Percentiles rank a stretch among this genome's conserved stretches.
Evolutionary conservation across 345 rosid species (phyloP).

Genomic region (Acer saccharum): DNA sequence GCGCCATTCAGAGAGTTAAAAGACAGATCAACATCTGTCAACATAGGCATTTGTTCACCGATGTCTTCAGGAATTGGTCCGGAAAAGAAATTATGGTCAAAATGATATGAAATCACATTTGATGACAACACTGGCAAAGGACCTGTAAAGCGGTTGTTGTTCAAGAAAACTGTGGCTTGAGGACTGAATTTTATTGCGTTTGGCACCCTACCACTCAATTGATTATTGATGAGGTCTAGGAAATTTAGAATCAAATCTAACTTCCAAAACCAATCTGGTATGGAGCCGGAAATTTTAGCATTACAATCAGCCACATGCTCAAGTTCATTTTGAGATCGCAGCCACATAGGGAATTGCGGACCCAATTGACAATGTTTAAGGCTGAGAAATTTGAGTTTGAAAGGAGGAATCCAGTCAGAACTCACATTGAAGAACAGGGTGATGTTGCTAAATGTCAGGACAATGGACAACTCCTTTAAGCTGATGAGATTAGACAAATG

Average conservation of each 20-base stretch:
- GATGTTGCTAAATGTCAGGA: constrained; percentile 4
- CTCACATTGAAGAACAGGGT: neutral
- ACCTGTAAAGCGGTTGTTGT: constrained; percentile 24
- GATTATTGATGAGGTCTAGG: constrained; percentile 11
- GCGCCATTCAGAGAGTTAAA: constrained; percentile 2
- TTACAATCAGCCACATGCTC: neutral
- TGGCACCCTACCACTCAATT: constrained; percentile 12
- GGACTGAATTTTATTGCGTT: neutral
- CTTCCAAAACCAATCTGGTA: constrained; percentile 27
- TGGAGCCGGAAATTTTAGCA: neutral
- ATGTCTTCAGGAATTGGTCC: constrained; percentile 22
- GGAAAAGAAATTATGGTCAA: constrained; percentile 23
- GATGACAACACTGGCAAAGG: constrained; percentile 25
- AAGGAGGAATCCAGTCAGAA: constrained; percentile 30
- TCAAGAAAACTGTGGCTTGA: constrained; percentile 10
- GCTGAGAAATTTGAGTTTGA: constrained; percentile 21
- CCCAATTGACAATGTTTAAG: constrained; percentile 21
- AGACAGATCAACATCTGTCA: constrained; percentile 21
- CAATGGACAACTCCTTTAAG: no score
- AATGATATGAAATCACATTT: constrained; percentile 15
- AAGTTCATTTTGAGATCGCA: constrained; percentile 18
- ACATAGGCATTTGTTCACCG: constrained; percentile 13
- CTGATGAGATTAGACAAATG: no score
- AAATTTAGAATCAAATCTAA: constrained; percentile 9
- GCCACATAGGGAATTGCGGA: constrained; percentile 30